A percentile compares a stretch with the other conserved stretches of the same genome.
phyloP scores from a whole-genome alignment of 768 basidiomycete genomes.

The Panellus pusillus region DNA sequence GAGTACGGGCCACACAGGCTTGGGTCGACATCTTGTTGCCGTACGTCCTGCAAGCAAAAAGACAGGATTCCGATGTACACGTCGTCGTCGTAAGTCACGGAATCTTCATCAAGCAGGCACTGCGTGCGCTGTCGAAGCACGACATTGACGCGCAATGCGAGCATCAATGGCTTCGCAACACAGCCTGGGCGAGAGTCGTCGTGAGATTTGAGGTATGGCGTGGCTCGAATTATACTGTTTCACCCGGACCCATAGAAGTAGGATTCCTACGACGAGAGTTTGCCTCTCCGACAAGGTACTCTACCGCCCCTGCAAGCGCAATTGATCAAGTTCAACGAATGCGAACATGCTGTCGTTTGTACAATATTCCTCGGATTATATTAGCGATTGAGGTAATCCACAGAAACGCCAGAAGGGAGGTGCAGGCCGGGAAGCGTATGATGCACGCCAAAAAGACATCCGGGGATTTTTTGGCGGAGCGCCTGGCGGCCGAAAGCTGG shows the following conservation, averaged over 20 bases:
- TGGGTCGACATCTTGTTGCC: slow-evolving; percentile 56
- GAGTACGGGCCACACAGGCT: slow-evolving; percentile 49
- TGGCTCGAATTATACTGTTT: neutral
- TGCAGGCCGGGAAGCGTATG: slow-evolving; percentile 67
- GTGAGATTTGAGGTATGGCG: slow-evolving; percentile 45
- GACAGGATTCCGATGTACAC: slow-evolving; percentile 41
- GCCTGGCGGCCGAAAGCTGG: slow-evolving; percentile 1
- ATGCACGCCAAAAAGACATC: slow-evolving; percentile 75
- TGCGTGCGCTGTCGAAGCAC: slow-evolving; percentile 49
- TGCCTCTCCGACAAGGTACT: slow-evolving; percentile 22
- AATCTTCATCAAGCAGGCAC: slow-evolving; percentile 60
- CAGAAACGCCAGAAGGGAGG: slow-evolving; percentile 68
- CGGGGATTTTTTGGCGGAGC: slow-evolving; percentile 65
- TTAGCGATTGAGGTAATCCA: slow-evolving; percentile 1
- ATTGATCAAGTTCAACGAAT: slow-evolving; percentile 53
- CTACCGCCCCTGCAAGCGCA: slow-evolving; percentile 39
- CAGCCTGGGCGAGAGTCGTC: slow-evolving; percentile 62
- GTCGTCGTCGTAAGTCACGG: slow-evolving; percentile 78
- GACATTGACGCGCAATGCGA: slow-evolving; percentile 32
- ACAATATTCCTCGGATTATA: neutral
- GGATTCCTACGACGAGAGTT: slow-evolving; percentile 10
- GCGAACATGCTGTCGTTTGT: slow-evolving; percentile 63
- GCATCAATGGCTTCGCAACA: slow-evolving; percentile 61
- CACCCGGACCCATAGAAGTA: neutral
- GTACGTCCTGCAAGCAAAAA: slow-evolving; percentile 45